Evolutionary conservation across 495 filamentous ascomycete genomes (phyloP), one percentile per base, ranked within the genome.

Genomic region (Daldinia concentrica): DNA sequence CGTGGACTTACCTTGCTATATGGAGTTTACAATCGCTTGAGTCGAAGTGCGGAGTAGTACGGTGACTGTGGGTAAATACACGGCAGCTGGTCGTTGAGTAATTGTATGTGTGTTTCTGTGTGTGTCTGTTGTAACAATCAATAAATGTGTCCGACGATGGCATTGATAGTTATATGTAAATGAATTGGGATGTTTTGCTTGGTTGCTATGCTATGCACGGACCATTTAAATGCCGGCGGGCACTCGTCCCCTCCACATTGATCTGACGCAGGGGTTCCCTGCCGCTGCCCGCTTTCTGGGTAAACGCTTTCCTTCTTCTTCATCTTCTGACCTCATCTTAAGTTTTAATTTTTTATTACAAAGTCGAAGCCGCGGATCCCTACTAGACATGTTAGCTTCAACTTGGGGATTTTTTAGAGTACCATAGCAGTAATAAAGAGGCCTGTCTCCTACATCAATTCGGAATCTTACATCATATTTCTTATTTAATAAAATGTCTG

Each of bases 181-280:
- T 34, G 64, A 57, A 62, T 71, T 29, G 63, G 63, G 17, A 60
- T 72, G 69, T 72, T 72, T 67, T 72, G 29, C 50, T 62, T 65
- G 61, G 71, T 73, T 73, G 71, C 71, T 73, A 73, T 69, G 71
- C 24, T 41, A 37, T 26, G 71, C 71, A 73, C 71, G 71, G 62
- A 14, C 71, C 71, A 57, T 0, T 12, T 9, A 2, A 27, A 67
- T 62, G 24, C 41, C 58, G 69, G 12, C n/a, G 27, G 51, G 19
- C 8, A 12, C 43, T 48, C 11, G 17, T 22, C 37, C 36, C 56
- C 48, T 61, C 59, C 55, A 30, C 51, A 34, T 64, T 62, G 67
- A 67, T 72, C 69, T 63, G 58, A 43, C 7, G 54, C 69, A 72
- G 58, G 69, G 52, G 19, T 27, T 55, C 52, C 69, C 63, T 66